Percentiles rank a stretch among this genome's conserved stretches.
Evolutionary conservation across 179 eudicot species (phyloP).

Genomic region (Silene coronaria): DNA sequence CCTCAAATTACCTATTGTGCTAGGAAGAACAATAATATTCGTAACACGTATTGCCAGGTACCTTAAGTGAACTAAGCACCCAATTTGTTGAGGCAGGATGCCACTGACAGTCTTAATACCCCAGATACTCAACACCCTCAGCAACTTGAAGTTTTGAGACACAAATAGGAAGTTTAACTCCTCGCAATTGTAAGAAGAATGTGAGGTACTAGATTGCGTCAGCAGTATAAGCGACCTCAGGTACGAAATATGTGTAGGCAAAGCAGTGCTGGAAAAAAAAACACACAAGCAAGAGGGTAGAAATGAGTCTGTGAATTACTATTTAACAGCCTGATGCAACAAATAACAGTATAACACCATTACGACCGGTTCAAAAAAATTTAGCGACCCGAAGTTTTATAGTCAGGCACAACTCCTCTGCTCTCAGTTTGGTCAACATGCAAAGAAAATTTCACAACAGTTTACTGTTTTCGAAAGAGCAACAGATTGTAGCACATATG

Average conservation of each 20-base stretch:
- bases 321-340: no score
- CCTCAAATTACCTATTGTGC: slow-evolving; percentile 36
- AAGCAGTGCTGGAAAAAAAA: slow-evolving; percentile 3
- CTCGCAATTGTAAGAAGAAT: slow-evolving; percentile 18
- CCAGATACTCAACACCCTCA: slow-evolving; percentile 42
- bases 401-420: no score
- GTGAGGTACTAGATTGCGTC: slow-evolving; percentile 6
- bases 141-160: slow-evolving; percentile 32
- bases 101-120: slow-evolving; percentile 29
- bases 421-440: slow-evolving; percentile 4
- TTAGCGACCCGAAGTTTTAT: no score
- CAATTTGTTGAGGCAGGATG: slow-evolving; percentile 36
- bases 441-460: no score
- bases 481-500: no score
- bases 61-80: slow-evolving; percentile 43
- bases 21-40: slow-evolving; percentile 38
- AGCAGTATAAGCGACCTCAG: slow-evolving; percentile 29
- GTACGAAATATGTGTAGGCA: slow-evolving; percentile 20
- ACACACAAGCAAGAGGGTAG: slow-evolving; percentile 19
- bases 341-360: no score
- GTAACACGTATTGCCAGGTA: slow-evolving; percentile 45
- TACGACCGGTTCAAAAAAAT: no score
- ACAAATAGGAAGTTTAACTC: slow-evolving; percentile 13
- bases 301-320: not conserved
- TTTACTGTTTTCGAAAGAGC: no score